Conservation (phyloP, 2,329 filamentous ascomycete genomes). For the Aspergillus neoniger region DNA sequence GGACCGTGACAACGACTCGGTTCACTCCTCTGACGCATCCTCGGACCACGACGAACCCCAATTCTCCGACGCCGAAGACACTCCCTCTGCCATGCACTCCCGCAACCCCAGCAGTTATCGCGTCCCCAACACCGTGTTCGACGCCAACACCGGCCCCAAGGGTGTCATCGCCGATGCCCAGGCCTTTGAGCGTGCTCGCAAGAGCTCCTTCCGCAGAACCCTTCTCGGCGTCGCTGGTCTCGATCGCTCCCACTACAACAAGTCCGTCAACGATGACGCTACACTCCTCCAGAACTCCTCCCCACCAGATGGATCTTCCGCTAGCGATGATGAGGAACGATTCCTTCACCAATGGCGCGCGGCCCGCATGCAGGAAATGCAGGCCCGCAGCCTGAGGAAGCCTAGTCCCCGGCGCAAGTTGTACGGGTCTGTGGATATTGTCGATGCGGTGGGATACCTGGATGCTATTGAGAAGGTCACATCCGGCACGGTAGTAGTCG, state of each 20-base stretch:
- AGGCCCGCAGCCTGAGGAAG: constrained; percentile 63
- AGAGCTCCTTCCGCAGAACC: constrained; percentile 49
- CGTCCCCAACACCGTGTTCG: constrained; percentile 48
- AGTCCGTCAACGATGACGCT: constrained; percentile 24
- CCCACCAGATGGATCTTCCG: constrained; percentile 30
- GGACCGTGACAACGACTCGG: constrained; percentile 38
- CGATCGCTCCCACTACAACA: constrained; percentile 30
- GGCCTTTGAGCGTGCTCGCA: constrained; percentile 51
- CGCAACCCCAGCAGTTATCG: constrained; percentile 43
- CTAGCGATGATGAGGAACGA: constrained; percentile 70
- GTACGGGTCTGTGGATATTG: constrained; percentile 77
- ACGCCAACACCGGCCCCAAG: constrained; percentile 55
- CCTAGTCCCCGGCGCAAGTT: constrained; percentile 75
- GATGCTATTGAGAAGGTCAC: constrained; percentile 91
- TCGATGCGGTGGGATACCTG: constrained; percentile 90
- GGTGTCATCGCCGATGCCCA: constrained; percentile 55
- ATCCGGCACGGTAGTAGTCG: constrained; percentile 79
- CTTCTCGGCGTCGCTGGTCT: constrained; percentile 40
- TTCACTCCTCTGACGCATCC: constrained; percentile 26
- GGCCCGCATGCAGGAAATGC: constrained; percentile 76
- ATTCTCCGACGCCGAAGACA: constrained; percentile 39
- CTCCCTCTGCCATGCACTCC: constrained; percentile 38
- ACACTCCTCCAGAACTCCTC: constrained; percentile 29
- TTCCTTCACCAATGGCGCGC: constrained; percentile 88
- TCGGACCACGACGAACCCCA: constrained; percentile 28